phyloP scores from a whole-genome alignment of 1,284 basidiomycete genomes.

The Porodaedalea pini region DNA sequence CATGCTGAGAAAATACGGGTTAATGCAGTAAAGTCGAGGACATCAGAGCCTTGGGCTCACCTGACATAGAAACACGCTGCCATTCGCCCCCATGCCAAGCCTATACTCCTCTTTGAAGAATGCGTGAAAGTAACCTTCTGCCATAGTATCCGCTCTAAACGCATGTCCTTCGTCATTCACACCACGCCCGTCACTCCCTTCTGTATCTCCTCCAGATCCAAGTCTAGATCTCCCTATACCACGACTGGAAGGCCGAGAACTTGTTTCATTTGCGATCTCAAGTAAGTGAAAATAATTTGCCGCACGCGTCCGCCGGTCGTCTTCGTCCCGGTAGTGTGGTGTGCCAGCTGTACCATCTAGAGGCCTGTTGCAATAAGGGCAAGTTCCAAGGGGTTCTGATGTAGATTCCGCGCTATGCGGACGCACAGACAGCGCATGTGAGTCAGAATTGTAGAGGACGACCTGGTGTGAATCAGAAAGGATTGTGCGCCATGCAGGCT shows the following conservation, averaged over 20 bases:
- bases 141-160: slow-evolving; percentile 67
- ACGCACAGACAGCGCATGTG: slow-evolving; percentile 76
- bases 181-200: slow-evolving; percentile 14
- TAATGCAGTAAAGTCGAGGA: slow-evolving; percentile 10
- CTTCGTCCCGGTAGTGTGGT: slow-evolving; percentile 20
- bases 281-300: slow-evolving; percentile 75
- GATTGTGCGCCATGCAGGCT: slow-evolving; percentile 58
- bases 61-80: slow-evolving; percentile 84
- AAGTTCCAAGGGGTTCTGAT: slow-evolving; percentile 36
- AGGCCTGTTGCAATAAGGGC: slow-evolving; percentile 69
- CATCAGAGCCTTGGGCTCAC: slow-evolving; percentile 37
- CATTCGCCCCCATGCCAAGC: slow-evolving; percentile 90
- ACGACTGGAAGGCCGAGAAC: slow-evolving; percentile 53
- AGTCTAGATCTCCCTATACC: slow-evolving; percentile 20
- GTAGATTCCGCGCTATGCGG: slow-evolving; percentile 32
- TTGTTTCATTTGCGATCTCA: slow-evolving; percentile 62
- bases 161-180: slow-evolving; percentile 26
- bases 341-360: slow-evolving; percentile 34
- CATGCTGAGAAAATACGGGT: slow-evolving; percentile 48
- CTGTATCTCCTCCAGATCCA: slow-evolving; percentile 3
- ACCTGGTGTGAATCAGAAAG: slow-evolving; percentile 80
- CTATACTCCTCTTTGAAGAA: slow-evolving; percentile 87
- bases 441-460: slow-evolving; percentile 84
- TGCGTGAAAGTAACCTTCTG: slow-evolving; percentile 78
- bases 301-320: slow-evolving; percentile 45